Conservation (phyloP, 1,284 basidiomycete species). For the Dichomitus squalens region DNA sequence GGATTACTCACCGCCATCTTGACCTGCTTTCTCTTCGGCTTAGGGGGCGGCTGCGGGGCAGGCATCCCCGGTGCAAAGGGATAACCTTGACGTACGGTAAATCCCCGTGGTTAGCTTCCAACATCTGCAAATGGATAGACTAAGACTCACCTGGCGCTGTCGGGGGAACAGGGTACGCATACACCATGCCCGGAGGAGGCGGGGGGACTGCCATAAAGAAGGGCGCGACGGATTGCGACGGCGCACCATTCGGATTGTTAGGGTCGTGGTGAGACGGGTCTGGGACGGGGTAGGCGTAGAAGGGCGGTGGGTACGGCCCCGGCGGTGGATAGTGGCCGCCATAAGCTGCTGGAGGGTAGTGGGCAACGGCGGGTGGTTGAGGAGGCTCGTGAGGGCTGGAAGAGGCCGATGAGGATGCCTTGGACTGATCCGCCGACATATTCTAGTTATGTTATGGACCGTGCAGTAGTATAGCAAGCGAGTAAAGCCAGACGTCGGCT, state of each 20-base stretch:
- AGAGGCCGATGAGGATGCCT: conserved; percentile 28
- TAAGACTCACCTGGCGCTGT: conserved; percentile 48
- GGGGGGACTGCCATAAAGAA: conserved; percentile 55
- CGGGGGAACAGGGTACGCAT: conserved; percentile 54
- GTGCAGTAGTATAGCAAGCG: not conserved
- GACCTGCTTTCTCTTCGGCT: conserved; percentile 81
- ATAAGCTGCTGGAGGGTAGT: conserved; percentile 46
- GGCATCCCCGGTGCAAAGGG: conserved; percentile 33
- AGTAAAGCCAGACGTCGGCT: conserved; percentile 2
- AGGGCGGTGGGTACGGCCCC: conserved; percentile 45
- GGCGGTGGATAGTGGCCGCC: conserved; percentile 47
- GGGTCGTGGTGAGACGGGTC: conserved; percentile 46
- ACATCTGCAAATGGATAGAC: conserved; percentile 10
- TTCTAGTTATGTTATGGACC: conserved; percentile 9
- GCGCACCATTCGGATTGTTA: conserved; percentile 45
- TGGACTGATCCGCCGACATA: conserved; percentile 33
- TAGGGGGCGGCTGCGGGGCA: conserved; percentile 31
- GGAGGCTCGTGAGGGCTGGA: conserved; percentile 29
- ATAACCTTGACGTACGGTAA: conserved; percentile 30
- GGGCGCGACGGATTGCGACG: conserved; percentile 28
- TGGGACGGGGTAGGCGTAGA: conserved; percentile 46
- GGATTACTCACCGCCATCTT: conserved; percentile 77
- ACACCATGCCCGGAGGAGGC: conserved; percentile 63
- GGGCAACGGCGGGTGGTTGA: conserved; percentile 28
- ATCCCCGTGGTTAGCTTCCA: not conserved